A percentile compares a stretch with the other conserved stretches of the same genome.
Evolutionary conservation across 495 filamentous ascomycete genomes (phyloP).

Genomic region (Hyaloscypha bicolor): DNA sequence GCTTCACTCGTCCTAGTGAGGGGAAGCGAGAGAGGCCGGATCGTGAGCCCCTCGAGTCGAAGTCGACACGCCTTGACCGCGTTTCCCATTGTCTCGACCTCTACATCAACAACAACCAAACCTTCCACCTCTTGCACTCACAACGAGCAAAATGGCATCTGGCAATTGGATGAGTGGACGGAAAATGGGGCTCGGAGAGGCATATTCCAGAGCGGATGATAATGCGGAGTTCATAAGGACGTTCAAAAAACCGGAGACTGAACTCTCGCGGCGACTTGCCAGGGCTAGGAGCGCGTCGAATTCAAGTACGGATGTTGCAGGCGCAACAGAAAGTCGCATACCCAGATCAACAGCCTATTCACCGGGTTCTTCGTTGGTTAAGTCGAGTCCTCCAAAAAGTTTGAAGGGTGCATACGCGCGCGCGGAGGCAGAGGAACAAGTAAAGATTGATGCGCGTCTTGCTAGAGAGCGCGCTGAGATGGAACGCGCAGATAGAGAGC

Average conservation of each 20-base stretch:
- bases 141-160: neutral
- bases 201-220: conserved; percentile 22
- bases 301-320: neutral
- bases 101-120: no score
- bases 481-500: neutral
- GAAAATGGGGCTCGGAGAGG: conserved; percentile 24
- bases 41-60: no score
- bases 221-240: conserved; percentile 11
- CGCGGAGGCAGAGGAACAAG: conserved; percentile 4
- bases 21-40: no score
- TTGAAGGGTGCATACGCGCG: neutral
- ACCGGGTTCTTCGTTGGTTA: neutral
- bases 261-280: neutral
- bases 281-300: neutral
- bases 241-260: neutral
- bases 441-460: neutral
- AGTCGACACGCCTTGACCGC: no score
- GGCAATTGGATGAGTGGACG: conserved; percentile 14
- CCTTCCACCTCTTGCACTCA: neutral
- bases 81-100: no score
- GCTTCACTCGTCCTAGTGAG: no score
- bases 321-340: conserved; percentile 24
- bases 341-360: conserved; percentile 17
- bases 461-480: neutral
- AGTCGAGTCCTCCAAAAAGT: conserved; percentile 17